Conservation (phyloP, 2,329 filamentous ascomycete species). For the Fusarium sp. region DNA sequence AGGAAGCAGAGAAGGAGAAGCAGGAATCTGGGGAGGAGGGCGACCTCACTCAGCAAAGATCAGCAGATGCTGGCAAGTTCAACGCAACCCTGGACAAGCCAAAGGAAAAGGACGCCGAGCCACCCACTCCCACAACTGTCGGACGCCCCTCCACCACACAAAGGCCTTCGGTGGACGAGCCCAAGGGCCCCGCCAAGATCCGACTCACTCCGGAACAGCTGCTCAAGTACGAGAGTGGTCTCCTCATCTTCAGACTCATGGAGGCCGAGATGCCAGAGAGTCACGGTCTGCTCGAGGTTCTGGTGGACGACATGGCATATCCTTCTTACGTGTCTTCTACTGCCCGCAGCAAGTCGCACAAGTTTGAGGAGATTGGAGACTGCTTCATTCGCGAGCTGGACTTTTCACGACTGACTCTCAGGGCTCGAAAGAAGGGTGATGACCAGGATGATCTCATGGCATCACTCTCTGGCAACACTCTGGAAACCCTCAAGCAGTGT, state of each 20-base stretch:
- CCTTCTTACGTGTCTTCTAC: slow-evolving; percentile 86
- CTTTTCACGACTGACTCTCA: slow-evolving; percentile 90
- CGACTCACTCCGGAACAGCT: slow-evolving; percentile 83
- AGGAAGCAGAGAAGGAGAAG: slow-evolving; percentile 35
- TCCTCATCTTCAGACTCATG: slow-evolving; percentile 93
- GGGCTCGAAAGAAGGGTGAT: slow-evolving; percentile 83
- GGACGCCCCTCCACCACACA: slow-evolving; percentile 57
- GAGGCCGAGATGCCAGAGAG: slow-evolving; percentile 85
- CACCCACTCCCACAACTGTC: slow-evolving; percentile 51
- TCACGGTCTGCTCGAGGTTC: slow-evolving; percentile 83
- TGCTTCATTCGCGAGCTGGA: slow-evolving; percentile 98
- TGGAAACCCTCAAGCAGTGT: slow-evolving; percentile 89
- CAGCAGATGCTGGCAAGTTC: slow-evolving; percentile 56
- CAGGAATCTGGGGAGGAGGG: slow-evolving; percentile 30
- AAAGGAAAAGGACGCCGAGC: slow-evolving; percentile 34
- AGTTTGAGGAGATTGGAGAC: slow-evolving; percentile 93
- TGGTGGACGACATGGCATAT: slow-evolving; percentile 95
- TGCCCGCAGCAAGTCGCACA: slow-evolving; percentile 73
- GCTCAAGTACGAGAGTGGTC: slow-evolving; percentile 85
- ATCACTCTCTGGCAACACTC: slow-evolving; percentile 84
- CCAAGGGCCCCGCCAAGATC: slow-evolving; percentile 76
- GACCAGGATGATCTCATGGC: slow-evolving; percentile 82
- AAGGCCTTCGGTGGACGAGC: slow-evolving; percentile 52
- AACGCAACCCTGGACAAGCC: slow-evolving; percentile 50
- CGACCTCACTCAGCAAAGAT: slow-evolving; percentile 23